Percentiles rank a stretch among this genome's conserved stretches.
Conservation (phyloP, 1,284 basidiomycete species). For the Veloporphyrellus conicus region DNA sequence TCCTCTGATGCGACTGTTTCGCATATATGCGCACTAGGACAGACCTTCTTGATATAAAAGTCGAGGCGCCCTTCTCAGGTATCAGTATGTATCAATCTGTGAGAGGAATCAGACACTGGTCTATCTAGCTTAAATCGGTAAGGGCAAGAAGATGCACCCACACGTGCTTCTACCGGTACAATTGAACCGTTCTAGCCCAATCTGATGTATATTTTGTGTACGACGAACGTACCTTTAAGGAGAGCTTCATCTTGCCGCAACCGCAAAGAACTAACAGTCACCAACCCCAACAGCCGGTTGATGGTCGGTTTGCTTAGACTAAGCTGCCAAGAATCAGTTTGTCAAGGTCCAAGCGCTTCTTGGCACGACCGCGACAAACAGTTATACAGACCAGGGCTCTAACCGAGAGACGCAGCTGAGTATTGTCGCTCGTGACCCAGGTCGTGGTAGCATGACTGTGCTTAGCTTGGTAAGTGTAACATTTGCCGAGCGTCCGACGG, state of each 20-base stretch:
- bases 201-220: constrained; percentile 8
- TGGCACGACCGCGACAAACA: constrained; percentile 2
- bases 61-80: neutral
- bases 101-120: constrained; percentile 3
- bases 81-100: neutral
- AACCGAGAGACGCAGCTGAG: no score
- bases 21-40: neutral
- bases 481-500: no score
- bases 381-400: no score
- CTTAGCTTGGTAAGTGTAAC: no score
- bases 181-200: constrained; percentile 1
- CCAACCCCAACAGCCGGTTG: constrained; percentile 10
- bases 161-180: constrained; percentile 10
- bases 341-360: neutral
- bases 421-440: no score
- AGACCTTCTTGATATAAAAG: neutral
- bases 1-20: neutral
- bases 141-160: constrained; percentile 5
- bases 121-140: constrained; percentile 19
- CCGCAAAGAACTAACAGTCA: neutral
- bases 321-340: neutral
- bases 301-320: constrained; percentile 7
- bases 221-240: neutral
- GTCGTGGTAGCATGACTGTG: no score
- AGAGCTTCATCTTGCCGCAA: constrained; percentile 3